Conservation (phyloP, 169 alveolate species). For the Babesia ovata region DNA sequence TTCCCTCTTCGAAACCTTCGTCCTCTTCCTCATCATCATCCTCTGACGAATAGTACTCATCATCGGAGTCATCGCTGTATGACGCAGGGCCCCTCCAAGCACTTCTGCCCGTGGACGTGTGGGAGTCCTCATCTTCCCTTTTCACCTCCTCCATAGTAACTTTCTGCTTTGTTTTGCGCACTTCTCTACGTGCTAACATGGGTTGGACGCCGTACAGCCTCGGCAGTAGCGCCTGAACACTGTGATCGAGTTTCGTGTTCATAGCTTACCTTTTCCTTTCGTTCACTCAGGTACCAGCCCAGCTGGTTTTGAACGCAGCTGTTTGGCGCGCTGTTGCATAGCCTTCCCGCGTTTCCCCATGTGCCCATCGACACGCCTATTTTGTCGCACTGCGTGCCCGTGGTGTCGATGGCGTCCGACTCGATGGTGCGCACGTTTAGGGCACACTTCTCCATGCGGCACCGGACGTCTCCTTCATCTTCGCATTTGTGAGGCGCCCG, state of each 20-base stretch:
- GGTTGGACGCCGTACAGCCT: conserved; percentile 58
- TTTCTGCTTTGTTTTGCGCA: not conserved
- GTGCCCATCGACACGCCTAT: conserved; percentile 50
- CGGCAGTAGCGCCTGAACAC: conserved; percentile 55
- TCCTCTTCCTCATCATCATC: not conserved
- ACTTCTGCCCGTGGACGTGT: not conserved
- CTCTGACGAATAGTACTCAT: not conserved
- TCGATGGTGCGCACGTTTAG: conserved; percentile 44
- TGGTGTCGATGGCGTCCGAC: conserved; percentile 48
- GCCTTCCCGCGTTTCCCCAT: conserved; percentile 44
- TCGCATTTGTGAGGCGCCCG: not conserved
- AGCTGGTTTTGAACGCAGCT: conserved; percentile 58
- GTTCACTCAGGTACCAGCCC: conserved; percentile 50
- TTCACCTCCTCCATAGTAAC: not conserved
- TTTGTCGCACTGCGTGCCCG: conserved; percentile 53
- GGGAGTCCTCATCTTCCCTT: not conserved
- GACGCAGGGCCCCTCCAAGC: not conserved
- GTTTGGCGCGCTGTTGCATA: conserved; percentile 28
- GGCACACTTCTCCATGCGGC: conserved; percentile 49
- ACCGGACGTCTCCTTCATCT: not conserved
- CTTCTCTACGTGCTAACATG: conserved; percentile 7
- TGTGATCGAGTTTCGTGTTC: not conserved
- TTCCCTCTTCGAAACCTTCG: not conserved
- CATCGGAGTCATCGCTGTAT: not conserved
- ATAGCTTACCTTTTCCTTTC: conserved; percentile 23